phyloP scores from a whole-genome alignment of 768 basidiomycete genomes.

The Filobasidium wieringae region DNA sequence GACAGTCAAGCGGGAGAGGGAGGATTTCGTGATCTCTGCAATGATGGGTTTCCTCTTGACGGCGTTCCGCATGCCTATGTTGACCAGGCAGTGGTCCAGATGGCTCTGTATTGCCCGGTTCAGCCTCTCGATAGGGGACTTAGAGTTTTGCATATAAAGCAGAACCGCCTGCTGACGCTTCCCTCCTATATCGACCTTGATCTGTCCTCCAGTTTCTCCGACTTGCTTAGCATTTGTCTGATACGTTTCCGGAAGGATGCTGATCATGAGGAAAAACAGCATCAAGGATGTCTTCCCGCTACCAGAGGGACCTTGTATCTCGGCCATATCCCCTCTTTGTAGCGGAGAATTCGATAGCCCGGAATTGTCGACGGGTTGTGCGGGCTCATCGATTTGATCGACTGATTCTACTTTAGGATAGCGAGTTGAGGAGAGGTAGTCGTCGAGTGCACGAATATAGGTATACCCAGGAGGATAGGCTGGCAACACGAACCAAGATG shows the following conservation, averaged over 20 bases:
- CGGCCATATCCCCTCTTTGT: slow-evolving; percentile 12
- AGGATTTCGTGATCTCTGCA: neutral
- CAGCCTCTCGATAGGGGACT: neutral
- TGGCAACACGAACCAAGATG: neutral
- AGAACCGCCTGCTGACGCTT: neutral
- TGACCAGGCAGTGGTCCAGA: neutral
- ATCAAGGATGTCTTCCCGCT: slow-evolving; percentile 9
- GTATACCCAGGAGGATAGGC: slow-evolving; percentile 13
- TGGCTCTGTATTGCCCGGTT: neutral
- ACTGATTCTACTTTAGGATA: neutral
- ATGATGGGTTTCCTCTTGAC: neutral
- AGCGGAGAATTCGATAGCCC: neutral
- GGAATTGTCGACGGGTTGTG: neutral
- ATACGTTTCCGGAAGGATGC: slow-evolving; percentile 4
- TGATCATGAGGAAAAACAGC: slow-evolving; percentile 11
- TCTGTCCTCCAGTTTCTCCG: neutral
- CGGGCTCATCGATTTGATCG: neutral
- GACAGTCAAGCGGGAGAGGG: slow-evolving; percentile 1
- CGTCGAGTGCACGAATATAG: slow-evolving; percentile 9
- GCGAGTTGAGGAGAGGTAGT: slow-evolving; percentile 1
- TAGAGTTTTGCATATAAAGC: neutral
- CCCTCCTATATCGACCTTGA: neutral
- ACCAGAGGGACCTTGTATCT: slow-evolving; percentile 14
- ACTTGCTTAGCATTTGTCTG: neutral
- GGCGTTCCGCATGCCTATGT: neutral